Evolutionary conservation across 179 eudicot genomes (phyloP).

Genomic region (Amaranthus tricolor): DNA sequence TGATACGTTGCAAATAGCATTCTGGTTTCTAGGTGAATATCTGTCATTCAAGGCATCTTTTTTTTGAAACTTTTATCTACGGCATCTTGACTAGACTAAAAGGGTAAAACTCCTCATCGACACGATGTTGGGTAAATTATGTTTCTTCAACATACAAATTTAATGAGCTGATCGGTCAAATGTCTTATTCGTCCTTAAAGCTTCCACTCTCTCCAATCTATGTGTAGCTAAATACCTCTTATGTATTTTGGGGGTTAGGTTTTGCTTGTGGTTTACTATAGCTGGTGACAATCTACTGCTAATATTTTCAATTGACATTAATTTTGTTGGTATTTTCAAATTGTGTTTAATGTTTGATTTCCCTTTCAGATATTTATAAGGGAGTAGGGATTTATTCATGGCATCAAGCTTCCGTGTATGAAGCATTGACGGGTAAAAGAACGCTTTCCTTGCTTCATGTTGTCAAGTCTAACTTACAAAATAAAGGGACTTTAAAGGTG

Average conservation of each 20-base stretch:
- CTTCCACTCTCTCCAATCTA: background rate
- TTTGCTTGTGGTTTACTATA: background rate
- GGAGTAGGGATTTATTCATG: conserved; percentile 27
- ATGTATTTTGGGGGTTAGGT: background rate
- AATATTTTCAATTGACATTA: background rate
- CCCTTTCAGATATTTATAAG: conserved; percentile 24
- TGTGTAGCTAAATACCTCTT: background rate
- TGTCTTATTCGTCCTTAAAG: background rate
- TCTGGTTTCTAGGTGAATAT: too few relatives aligned
- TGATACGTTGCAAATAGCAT: too few relatives aligned
- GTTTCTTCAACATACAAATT: too few relatives aligned
- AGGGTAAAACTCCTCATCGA: too few relatives aligned
- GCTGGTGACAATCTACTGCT: background rate
- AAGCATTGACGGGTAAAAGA: conserved; percentile 28
- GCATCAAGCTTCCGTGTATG: conserved; percentile 34
- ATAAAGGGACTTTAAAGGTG: conserved; percentile 47
- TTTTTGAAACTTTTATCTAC: too few relatives aligned
- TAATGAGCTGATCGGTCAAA: background rate
- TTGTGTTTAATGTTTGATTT: background rate
- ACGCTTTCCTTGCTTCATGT: conserved; percentile 26
- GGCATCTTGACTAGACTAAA: too few relatives aligned
- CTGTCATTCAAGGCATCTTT: too few relatives aligned
- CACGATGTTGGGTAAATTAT: too few relatives aligned
- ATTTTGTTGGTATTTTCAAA: background rate
- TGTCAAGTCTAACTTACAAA: conserved; percentile 25